Evolutionary conservation across 306 rosid species (phyloP).

Genomic region (Nissolia schottii): DNA sequence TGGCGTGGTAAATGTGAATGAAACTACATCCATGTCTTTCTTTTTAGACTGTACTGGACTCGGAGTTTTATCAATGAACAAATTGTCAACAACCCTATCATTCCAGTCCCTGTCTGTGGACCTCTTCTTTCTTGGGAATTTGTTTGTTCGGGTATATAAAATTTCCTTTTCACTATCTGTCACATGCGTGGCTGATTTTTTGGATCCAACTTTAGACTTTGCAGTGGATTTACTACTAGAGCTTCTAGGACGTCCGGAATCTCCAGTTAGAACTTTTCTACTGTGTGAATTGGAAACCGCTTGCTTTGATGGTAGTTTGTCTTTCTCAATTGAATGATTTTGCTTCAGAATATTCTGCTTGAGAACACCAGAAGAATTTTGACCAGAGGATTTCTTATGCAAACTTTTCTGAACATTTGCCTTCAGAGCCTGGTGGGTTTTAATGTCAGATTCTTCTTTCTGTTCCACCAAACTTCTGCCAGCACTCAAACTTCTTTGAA

Average conservation of each 20-base stretch:
- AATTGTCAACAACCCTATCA: constrained; percentile 36
- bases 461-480: constrained; percentile 41
- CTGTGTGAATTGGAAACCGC: constrained; percentile 31
- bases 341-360: constrained; percentile 76
- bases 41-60: constrained; percentile 43
- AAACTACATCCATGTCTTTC: constrained; percentile 70
- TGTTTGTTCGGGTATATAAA: constrained; percentile 40
- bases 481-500: constrained; percentile 46
- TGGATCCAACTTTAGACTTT: constrained; percentile 45
- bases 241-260: constrained; percentile 47
- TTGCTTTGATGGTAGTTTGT: constrained; percentile 48
- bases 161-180: constrained; percentile 56
- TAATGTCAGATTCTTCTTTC: constrained; percentile 53
- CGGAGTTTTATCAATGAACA: constrained; percentile 39
- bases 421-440: constrained; percentile 41
- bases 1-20: constrained; percentile 79
- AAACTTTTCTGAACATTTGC: constrained; percentile 36
- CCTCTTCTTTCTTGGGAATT: constrained; percentile 60
- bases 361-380: constrained; percentile 48
- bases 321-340: constrained; percentile 44
- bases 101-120: constrained; percentile 55
- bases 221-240: constrained; percentile 35
- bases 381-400: constrained; percentile 42
- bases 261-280: constrained; percentile 40
- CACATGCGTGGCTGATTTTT: constrained; percentile 38